Percentiles rank a stretch among this genome's conserved stretches.
phyloP scores from a whole-genome alignment of 1,284 basidiomycete genomes.

The Porodaedalea pini region DNA sequence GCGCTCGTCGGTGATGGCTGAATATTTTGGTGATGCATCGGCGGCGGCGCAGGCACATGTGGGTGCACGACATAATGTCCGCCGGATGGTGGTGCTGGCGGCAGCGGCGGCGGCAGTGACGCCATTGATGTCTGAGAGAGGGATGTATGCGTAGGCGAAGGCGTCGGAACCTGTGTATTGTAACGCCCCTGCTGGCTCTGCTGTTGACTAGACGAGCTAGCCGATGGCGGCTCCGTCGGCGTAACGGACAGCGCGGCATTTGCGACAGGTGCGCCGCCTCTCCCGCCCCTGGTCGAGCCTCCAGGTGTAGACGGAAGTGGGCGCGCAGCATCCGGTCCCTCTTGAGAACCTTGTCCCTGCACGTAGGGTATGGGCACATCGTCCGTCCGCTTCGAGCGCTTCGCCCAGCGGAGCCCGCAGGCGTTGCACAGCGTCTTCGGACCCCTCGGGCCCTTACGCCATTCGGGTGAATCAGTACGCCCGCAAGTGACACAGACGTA shows the following conservation, averaged over 20 bases:
- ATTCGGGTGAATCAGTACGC: slow-evolving; percentile 77
- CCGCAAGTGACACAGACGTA: slow-evolving; percentile 78
- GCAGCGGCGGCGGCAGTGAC: not conserved
- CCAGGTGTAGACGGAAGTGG: not conserved
- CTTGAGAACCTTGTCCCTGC: not conserved
- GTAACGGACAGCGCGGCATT: slow-evolving; percentile 18
- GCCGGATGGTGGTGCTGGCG: not conserved
- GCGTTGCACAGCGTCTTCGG: slow-evolving; percentile 88
- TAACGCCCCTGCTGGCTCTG: not conserved
- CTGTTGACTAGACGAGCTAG: not conserved
- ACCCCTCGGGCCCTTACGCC: slow-evolving; percentile 81
- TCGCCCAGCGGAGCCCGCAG: slow-evolving; percentile 82
- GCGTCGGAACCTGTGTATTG: not conserved
- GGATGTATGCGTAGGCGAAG: not conserved
- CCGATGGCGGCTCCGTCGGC: not conserved
- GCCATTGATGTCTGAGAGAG: not conserved
- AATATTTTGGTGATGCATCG: not conserved
- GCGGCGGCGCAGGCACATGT: not conserved
- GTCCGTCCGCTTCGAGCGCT: slow-evolving; percentile 48
- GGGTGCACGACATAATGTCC: not conserved
- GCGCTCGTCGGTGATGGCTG: not conserved
- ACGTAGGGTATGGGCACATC: slow-evolving; percentile 25
- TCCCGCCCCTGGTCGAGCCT: not conserved
- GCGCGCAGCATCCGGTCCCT: not conserved
- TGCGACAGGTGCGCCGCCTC: slow-evolving; percentile 1